These are phyloP conservation scores for Neurospora sp. DNA, from an alignment of 495 filamentous ascomycete genomes.

Conservation along the genomic window DNA sequence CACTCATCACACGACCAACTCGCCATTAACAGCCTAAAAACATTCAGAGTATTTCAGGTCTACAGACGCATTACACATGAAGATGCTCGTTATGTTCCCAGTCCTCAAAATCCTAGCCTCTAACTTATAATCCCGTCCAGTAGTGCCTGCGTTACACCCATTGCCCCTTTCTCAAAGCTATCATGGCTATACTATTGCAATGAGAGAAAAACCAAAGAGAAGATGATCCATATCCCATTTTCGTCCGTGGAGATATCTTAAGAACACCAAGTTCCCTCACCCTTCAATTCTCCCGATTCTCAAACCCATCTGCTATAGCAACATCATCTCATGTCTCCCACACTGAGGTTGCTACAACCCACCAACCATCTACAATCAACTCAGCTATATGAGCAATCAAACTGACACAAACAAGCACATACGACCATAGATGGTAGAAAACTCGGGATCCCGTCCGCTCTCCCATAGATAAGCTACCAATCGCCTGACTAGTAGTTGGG, in stretches of 20 bases:
- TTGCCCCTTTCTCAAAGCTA: neutral
- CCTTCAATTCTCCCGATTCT: neutral
- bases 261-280: neutral
- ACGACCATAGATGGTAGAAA: conserved; percentile 2
- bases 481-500: conserved; percentile 34
- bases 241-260: neutral
- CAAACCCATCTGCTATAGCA: neutral
- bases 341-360: neutral
- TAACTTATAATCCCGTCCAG: no score
- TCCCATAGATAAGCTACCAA: conserved; percentile 25
- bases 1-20: neutral
- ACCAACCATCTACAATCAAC: neutral
- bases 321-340: neutral
- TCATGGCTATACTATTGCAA: neutral
- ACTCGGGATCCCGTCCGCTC: conserved; percentile 45
- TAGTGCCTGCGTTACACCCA: neutral
- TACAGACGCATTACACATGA: no score
- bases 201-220: neutral
- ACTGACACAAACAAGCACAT: neutral
- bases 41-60: no score
- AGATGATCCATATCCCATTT: neutral
- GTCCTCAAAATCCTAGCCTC: no score
- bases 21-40: neutral
- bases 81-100: no score
- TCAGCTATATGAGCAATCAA: neutral